Percentiles rank a stretch among this genome's conserved stretches.
These are phyloP conservation scores for Letharia columbiana DNA, from an alignment of 495 filamentous ascomycete species.

Conservation along the genomic window DNA sequence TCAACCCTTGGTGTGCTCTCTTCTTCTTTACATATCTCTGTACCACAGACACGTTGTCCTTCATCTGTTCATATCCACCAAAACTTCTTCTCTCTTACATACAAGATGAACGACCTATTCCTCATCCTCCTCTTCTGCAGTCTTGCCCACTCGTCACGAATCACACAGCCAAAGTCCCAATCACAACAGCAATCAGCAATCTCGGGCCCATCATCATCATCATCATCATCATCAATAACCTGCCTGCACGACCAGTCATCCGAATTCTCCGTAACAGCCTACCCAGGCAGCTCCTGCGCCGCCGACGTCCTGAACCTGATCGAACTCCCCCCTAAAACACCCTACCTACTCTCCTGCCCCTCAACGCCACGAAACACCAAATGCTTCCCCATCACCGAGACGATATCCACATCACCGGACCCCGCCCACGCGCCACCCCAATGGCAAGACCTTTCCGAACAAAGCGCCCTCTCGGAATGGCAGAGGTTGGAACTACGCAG, in stretches of 20 bases:
- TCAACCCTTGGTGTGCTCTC: neutral
- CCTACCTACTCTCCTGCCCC: conserved; percentile 13
- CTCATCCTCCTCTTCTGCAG: neutral
- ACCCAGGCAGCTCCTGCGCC: neutral
- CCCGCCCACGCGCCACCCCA: neutral
- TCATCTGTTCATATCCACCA: neutral
- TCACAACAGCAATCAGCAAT: neutral
- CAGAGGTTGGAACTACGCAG: conserved; percentile 1
- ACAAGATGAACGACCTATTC: conserved; percentile 2
- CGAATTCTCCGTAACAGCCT: conserved; percentile 1
- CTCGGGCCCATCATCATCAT: neutral
- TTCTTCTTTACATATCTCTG: neutral
- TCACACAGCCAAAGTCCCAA: neutral
- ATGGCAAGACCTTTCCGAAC: neutral
- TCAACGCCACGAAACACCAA: conserved; percentile 3
- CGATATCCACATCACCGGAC: neutral
- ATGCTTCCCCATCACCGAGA: conserved; percentile 18
- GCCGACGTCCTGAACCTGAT: neutral
- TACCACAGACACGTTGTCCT: neutral
- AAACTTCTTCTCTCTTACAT: neutral
- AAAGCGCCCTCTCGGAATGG: neutral
- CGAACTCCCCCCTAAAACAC: neutral
- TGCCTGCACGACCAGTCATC: neutral
- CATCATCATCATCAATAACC: neutral
- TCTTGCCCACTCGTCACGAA: neutral